Conservation (phyloP, 108 stramenopile genomes). For the Nannochloropsis salina region DNA sequence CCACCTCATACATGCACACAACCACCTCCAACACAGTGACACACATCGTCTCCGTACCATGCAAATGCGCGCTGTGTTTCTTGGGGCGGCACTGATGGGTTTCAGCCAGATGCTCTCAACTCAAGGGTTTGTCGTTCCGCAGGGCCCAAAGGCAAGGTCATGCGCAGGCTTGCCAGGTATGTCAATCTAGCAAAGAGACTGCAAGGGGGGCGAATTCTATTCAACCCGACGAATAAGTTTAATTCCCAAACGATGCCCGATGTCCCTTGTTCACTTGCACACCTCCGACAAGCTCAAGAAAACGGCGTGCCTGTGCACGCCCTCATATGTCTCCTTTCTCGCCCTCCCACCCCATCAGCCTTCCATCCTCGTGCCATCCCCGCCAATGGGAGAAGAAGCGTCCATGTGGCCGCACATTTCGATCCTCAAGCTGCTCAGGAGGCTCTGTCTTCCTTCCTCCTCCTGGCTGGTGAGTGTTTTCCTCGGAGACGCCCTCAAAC, state of each 20-base stretch:
- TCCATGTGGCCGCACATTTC: not conserved
- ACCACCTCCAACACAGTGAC: no score
- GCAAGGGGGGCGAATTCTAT: not conserved
- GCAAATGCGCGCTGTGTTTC: not conserved
- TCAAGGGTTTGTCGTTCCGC: not conserved
- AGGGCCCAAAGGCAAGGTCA: not conserved
- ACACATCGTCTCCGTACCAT: not conserved
- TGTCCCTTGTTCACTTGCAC: not conserved
- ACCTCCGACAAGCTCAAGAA: not conserved
- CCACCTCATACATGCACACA: no score
- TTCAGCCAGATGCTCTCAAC: not conserved
- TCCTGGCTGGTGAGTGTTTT: not conserved
- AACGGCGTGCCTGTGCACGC: not conserved
- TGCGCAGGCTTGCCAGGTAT: not conserved
- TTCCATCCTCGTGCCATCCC: not conserved
- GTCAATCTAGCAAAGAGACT: not conserved
- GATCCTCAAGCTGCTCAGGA: not conserved
- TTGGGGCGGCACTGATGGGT: not conserved
- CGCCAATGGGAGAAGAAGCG: constrained; percentile 1
- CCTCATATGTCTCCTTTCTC: not conserved
- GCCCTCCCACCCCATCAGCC: not conserved
- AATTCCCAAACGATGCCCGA: not conserved
- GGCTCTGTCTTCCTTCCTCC: not conserved
- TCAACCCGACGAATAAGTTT: not conserved
- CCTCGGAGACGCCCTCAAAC: no score